phyloP scores from a whole-genome alignment of 2,329 filamentous ascomycete genomes.

The Didymella pomorum region DNA sequence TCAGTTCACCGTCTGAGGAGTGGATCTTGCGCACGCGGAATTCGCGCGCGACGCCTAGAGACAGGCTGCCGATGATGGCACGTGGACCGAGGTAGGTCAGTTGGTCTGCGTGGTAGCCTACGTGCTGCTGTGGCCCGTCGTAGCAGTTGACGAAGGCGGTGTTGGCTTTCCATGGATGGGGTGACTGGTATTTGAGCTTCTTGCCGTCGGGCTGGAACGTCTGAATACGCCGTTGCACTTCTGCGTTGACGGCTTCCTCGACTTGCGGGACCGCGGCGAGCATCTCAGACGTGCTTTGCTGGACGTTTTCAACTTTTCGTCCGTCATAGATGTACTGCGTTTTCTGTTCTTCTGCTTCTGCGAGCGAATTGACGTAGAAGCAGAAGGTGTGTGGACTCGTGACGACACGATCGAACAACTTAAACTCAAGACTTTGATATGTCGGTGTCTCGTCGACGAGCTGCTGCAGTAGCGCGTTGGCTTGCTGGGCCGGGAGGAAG shows the following conservation, averaged over 20 bases:
- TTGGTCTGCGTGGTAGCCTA: conserved; percentile 93
- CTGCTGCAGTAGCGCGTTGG: conserved; percentile 77
- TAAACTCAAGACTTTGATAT: conserved; percentile 77
- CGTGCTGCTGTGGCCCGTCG: conserved; percentile 77
- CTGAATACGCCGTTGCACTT: conserved; percentile 75
- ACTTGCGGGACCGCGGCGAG: conserved; percentile 73
- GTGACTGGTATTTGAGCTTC: conserved; percentile 81
- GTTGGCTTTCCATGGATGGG: conserved; percentile 80
- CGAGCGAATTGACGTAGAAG: conserved; percentile 80
- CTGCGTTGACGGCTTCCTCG: conserved; percentile 76
- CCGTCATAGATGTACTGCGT: conserved; percentile 90
- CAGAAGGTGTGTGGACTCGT: conserved; percentile 82
- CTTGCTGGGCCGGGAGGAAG: conserved; percentile 76
- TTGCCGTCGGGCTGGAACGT: conserved; percentile 71
- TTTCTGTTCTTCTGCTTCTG: conserved; percentile 74
- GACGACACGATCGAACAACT: conserved; percentile 88
- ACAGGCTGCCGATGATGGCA: conserved; percentile 87
- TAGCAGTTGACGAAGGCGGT: conserved; percentile 97
- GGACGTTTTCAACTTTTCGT: conserved; percentile 74
- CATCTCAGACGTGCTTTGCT: conserved; percentile 78
- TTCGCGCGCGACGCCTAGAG: conserved; percentile 89
- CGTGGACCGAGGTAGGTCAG: conserved; percentile 91
- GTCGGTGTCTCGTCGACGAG: conserved; percentile 75
- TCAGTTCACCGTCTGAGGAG: conserved; percentile 61
- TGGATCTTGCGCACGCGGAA: conserved; percentile 85